These are phyloP conservation scores for Collariella sp. DNA, from an alignment of 495 filamentous ascomycete genomes.

Conservation along the genomic window DNA sequence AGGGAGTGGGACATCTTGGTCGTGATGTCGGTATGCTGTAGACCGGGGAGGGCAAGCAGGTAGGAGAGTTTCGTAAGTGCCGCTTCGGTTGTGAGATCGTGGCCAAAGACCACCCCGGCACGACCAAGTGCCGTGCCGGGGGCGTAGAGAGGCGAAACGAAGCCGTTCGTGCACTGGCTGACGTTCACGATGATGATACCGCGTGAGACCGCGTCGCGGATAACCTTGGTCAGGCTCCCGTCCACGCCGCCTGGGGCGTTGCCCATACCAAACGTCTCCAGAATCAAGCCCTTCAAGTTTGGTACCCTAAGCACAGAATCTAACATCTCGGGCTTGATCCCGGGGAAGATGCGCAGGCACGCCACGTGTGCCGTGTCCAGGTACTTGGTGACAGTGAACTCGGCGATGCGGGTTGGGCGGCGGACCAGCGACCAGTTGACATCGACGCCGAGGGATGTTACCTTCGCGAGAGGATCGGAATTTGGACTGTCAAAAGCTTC, in stretches of 20 bases:
- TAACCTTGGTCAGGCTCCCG: constrained; percentile 70
- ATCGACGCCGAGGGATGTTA: constrained; percentile 70
- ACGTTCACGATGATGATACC: constrained; percentile 90
- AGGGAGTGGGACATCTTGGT: constrained; percentile 65
- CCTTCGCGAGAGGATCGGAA: constrained; percentile 65
- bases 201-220: constrained; percentile 65
- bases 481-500: constrained; percentile 85
- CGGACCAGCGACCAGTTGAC: constrained; percentile 78
- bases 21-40: constrained; percentile 54
- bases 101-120: constrained; percentile 84
- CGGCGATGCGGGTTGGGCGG: constrained; percentile 60
- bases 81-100: constrained; percentile 89
- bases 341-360: constrained; percentile 89
- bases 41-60: constrained; percentile 59
- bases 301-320: constrained; percentile 76
- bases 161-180: constrained; percentile 83
- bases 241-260: constrained; percentile 85
- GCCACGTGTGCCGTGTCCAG: constrained; percentile 85
- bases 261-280: constrained; percentile 94
- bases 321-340: constrained; percentile 91
- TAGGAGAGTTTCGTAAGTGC: constrained; percentile 91
- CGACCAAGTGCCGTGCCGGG: constrained; percentile 80
- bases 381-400: constrained; percentile 68
- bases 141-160: constrained; percentile 84
- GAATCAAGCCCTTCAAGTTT: constrained; percentile 69